Evolutionary conservation across 2,329 filamentous ascomycete genomes (phyloP).

Genomic region (Aspergillus fumigatiaffinis): DNA sequence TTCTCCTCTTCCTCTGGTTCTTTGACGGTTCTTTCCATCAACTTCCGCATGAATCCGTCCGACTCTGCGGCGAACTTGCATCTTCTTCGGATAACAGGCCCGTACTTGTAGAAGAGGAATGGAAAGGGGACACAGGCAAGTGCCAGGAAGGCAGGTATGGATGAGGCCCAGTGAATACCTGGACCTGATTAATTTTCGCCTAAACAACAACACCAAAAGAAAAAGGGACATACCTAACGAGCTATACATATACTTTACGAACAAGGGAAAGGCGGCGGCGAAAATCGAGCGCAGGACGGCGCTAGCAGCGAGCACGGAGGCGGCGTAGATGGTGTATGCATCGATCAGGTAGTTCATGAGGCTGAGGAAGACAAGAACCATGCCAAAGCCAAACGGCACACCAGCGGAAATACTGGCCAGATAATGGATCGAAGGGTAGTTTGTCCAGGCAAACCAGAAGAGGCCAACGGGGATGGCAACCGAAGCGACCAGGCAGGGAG

Average conservation of each 20-base stretch:
- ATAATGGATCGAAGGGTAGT: constrained; percentile 41
- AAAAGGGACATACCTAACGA: constrained; percentile 23
- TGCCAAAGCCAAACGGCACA: constrained; percentile 39
- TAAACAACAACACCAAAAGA: background rate
- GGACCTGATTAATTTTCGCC: background rate
- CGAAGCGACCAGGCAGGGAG: constrained; percentile 46
- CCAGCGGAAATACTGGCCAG: constrained; percentile 34
- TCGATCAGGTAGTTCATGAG: constrained; percentile 43
- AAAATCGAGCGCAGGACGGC: constrained; percentile 43
- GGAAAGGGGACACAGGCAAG: constrained; percentile 39
- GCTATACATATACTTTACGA: constrained; percentile 44
- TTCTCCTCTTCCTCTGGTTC: background rate
- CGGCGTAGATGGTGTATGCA: constrained; percentile 39
- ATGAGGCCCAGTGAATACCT: constrained; percentile 45
- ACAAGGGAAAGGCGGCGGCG: constrained; percentile 44
- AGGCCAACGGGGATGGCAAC: constrained; percentile 52
- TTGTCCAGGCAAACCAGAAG: constrained; percentile 60
- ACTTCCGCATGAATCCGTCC: constrained; percentile 23
- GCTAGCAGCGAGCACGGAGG: constrained; percentile 40
- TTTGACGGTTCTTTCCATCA: constrained; percentile 13
- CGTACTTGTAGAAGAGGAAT: constrained; percentile 40
- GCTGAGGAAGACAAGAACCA: constrained; percentile 38
- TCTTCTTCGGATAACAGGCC: constrained; percentile 31
- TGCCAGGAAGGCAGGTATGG: constrained; percentile 42
- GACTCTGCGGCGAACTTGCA: constrained; percentile 37